phyloP scores from a whole-genome alignment of 257 asterid species.

The Fraxinus excelsior region DNA sequence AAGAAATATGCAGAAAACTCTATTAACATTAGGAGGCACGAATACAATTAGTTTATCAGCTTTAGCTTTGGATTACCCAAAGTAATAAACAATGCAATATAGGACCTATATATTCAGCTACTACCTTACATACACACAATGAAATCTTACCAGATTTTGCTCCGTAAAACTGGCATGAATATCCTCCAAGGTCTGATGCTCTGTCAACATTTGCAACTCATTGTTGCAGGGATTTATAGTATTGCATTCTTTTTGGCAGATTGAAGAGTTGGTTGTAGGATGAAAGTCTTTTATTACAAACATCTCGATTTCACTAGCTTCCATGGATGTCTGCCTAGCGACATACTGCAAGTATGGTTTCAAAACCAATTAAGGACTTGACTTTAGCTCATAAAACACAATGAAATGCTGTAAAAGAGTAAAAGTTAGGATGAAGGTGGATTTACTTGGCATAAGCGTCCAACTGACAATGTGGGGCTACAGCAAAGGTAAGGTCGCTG shows the following conservation, averaged over 20 bases:
- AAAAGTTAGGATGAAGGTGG: not conserved
- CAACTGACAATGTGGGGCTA: slow-evolving; percentile 60
- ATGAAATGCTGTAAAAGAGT: not conserved
- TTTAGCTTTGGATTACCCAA: not conserved
- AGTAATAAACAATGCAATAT: not conserved
- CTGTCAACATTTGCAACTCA: slow-evolving; percentile 51
- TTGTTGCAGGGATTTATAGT: slow-evolving; percentile 41
- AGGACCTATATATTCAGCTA: slow-evolving; percentile 1
- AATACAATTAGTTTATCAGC: slow-evolving; percentile 6
- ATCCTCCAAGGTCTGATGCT: slow-evolving; percentile 76
- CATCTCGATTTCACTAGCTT: slow-evolving; percentile 70
- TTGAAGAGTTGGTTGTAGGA: slow-evolving; percentile 36
- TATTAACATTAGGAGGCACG: not conserved
- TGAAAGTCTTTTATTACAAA: slow-evolving; percentile 48
- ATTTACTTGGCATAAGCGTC: slow-evolving; percentile 73
- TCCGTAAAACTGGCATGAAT: slow-evolving; percentile 58
- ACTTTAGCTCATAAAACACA: not conserved
- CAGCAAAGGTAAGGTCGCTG: slow-evolving; percentile 81
- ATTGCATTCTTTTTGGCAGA: slow-evolving; percentile 30
- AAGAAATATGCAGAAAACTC: not conserved
- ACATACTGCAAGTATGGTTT: slow-evolving; percentile 64
- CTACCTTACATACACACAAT: not conserved
- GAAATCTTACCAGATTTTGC: slow-evolving; percentile 65
- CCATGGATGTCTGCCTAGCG: slow-evolving; percentile 74
- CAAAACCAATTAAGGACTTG: slow-evolving; percentile 22